A percentile compares a stretch with the other conserved stretches of the same genome.
phyloP scores from a whole-genome alignment of 2,329 filamentous ascomycete species.

The Colletotrichum sublineola region DNA sequence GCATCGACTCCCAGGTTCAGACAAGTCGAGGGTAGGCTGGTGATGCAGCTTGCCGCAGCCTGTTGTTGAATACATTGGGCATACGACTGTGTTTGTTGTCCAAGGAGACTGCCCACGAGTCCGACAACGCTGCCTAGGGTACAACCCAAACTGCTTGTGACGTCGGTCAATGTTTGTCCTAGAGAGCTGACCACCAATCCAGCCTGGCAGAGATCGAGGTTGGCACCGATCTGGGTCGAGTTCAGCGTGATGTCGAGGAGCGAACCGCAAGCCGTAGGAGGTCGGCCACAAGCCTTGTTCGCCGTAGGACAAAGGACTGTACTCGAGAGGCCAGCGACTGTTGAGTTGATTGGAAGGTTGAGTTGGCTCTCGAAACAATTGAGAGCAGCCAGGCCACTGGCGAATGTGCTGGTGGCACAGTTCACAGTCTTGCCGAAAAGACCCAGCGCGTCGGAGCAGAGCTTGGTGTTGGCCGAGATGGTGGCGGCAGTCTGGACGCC shows the following conservation, averaged over 20 bases:
- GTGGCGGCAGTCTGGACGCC: too few species aligned
- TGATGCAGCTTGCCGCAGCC: constrained; percentile 3
- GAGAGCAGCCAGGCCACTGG: neutral
- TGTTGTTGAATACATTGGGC: neutral
- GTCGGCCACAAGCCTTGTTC: neutral
- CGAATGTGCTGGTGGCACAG: neutral
- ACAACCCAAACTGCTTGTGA: neutral
- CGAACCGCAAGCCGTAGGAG: constrained; percentile 7
- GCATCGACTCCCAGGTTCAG: constrained; percentile 24
- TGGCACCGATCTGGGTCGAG: neutral
- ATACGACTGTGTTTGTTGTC: neutral
- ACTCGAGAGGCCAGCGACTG: neutral
- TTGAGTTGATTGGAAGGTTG: neutral
- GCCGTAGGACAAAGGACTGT: constrained; percentile 5
- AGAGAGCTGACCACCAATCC: constrained; percentile 2
- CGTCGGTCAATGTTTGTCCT: neutral
- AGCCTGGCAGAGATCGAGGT: constrained; percentile 10
- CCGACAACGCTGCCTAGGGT: neutral
- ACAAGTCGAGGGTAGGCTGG: constrained; percentile 12
- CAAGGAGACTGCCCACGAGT: neutral
- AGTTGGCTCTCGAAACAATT: constrained; percentile 9
- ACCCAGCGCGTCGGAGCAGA: neutral
- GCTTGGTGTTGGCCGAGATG: neutral
- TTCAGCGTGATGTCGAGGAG: constrained; percentile 14
- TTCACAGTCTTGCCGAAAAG: too few species aligned